phyloP scores from a whole-genome alignment of 2,329 filamentous ascomycete genomes.

The Beauveria asiatica region DNA sequence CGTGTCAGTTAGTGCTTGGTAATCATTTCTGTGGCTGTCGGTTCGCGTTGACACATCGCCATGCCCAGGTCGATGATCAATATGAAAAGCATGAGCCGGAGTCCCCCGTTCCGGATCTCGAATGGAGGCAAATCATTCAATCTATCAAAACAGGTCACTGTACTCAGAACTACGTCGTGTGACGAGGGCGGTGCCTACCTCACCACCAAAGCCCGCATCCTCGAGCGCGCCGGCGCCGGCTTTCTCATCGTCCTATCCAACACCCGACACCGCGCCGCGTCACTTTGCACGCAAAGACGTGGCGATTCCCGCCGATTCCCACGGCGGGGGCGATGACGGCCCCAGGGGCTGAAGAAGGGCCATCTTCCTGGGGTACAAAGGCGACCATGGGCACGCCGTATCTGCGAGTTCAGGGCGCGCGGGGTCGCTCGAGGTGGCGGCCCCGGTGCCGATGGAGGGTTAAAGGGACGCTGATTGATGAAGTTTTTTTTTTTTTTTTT shows the following conservation, averaged over 20 bases:
- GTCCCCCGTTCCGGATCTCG: background rate
- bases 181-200: background rate
- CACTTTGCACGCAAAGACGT: constrained; percentile 17
- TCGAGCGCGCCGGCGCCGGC: constrained; percentile 14
- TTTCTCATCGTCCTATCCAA: constrained; percentile 14
- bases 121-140: too few species aligned
- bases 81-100: background rate
- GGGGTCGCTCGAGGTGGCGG: constrained; percentile 9
- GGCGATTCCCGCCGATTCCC: constrained; percentile 9
- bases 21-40: background rate
- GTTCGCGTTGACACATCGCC: background rate
- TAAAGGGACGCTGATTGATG: constrained; percentile 9
- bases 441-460: constrained; percentile 13
- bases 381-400: constrained; percentile 14
- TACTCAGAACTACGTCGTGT: too few species aligned
- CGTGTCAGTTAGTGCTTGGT: background rate
- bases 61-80: background rate
- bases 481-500: constrained; percentile 14
- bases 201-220: constrained; percentile 8
- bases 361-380: constrained; percentile 11
- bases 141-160: too few species aligned
- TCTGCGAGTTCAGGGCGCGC: constrained; percentile 4
- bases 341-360: background rate
- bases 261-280: constrained; percentile 16
- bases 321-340: constrained; percentile 10